Evolutionary conservation across 768 basidiomycete genomes (phyloP).

Genomic region (Thelephora ganbajun): DNA sequence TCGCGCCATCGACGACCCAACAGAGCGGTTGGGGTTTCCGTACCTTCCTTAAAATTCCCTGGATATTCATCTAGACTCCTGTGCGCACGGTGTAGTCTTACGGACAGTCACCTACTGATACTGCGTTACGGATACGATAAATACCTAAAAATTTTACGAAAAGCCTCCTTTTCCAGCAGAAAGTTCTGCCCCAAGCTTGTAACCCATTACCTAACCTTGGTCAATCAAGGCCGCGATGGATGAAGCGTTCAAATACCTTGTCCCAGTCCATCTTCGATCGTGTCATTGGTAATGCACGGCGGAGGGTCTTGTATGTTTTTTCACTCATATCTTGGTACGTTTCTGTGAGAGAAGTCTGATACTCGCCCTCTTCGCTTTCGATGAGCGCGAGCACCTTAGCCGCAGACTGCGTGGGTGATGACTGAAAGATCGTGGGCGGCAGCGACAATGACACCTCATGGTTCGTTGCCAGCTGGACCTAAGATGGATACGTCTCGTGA

Average conservation of each 20-base stretch:
- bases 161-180: slow-evolving; percentile 50
- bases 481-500: neutral
- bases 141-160: neutral
- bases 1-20: too few species aligned
- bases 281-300: slow-evolving; percentile 84
- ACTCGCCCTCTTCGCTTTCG: slow-evolving; percentile 64
- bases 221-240: neutral
- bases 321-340: slow-evolving; percentile 85
- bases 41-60: too few species aligned
- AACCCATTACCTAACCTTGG: slow-evolving; percentile 30
- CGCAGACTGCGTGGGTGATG: slow-evolving; percentile 36
- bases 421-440: slow-evolving; percentile 41
- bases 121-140: too few species aligned
- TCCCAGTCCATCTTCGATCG: slow-evolving; percentile 96
- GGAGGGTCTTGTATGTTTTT: slow-evolving; percentile 82
- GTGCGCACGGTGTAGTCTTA: too few species aligned
- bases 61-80: too few species aligned
- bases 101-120: too few species aligned
- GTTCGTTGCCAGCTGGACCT: slow-evolving; percentile 85
- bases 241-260: slow-evolving; percentile 34
- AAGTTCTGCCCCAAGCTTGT: slow-evolving; percentile 69
- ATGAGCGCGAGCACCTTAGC: slow-evolving; percentile 71
- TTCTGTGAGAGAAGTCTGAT: slow-evolving; percentile 69
- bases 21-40: too few species aligned
- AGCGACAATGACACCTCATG: slow-evolving; percentile 53